Conservation (phyloP, 2,329 filamentous ascomycete genomes). For the Piedraia hortae region DNA sequence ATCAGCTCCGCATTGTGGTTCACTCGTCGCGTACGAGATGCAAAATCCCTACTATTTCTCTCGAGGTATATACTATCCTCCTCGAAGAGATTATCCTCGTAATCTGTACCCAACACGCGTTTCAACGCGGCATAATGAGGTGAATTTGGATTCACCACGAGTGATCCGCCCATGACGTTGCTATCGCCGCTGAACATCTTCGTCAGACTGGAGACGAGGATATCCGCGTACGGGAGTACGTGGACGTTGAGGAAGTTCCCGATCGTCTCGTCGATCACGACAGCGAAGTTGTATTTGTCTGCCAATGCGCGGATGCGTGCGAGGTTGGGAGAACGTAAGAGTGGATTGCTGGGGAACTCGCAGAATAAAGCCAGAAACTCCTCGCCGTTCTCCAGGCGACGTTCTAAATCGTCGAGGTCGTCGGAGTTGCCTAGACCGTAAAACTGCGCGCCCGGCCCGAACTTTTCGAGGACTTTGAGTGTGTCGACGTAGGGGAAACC, state of each 20-base stretch:
- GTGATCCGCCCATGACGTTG: slow-evolving; percentile 82
- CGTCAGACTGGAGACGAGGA: slow-evolving; percentile 82
- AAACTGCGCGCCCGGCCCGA: slow-evolving; percentile 66
- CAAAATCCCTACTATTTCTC: slow-evolving; percentile 82
- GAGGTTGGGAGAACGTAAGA: slow-evolving; percentile 64
- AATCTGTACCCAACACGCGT: slow-evolving; percentile 31
- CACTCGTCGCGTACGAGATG: slow-evolving; percentile 52
- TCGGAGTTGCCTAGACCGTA: slow-evolving; percentile 54
- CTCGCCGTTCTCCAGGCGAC: slow-evolving; percentile 41
- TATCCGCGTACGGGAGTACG: slow-evolving; percentile 64
- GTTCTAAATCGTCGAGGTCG: slow-evolving; percentile 65
- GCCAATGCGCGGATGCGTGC: slow-evolving; percentile 53
- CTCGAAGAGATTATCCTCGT: slow-evolving; percentile 78
- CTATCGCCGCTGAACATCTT: slow-evolving; percentile 95
- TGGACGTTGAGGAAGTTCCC: slow-evolving; percentile 93
- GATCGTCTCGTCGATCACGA: slow-evolving; percentile 88
- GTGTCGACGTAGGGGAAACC: slow-evolving; percentile 98
- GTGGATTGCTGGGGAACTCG: slow-evolving; percentile 82
- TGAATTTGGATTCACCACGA: slow-evolving; percentile 36
- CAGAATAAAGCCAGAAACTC: slow-evolving; percentile 64
- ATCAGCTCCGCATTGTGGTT: slow-evolving; percentile 68
- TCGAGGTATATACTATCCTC: slow-evolving; percentile 91
- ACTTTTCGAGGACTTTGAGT: slow-evolving; percentile 81
- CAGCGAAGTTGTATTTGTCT: slow-evolving; percentile 59
- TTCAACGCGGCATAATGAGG: slow-evolving; percentile 46